phyloP scores from a whole-genome alignment of 495 filamentous ascomycete genomes.

The Hyaloscypha variabilis region DNA sequence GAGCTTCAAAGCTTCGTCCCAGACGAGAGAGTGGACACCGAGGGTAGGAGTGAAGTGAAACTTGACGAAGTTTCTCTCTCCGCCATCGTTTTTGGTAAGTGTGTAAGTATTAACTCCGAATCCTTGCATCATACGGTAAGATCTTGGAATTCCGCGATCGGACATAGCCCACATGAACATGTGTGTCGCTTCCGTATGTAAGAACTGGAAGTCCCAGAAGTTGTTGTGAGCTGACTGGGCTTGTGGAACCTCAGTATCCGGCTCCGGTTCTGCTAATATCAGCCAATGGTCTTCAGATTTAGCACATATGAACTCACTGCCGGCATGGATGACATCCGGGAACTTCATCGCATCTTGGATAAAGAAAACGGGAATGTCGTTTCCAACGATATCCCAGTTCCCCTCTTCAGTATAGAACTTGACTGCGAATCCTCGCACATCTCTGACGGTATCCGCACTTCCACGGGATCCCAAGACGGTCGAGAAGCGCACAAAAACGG shows the following conservation, averaged over 20 bases:
- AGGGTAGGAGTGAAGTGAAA: conserved; percentile 78
- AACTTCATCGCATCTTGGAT: conserved; percentile 76
- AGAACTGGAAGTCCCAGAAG: conserved; percentile 63
- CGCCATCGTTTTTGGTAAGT: conserved; percentile 65
- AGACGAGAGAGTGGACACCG: conserved; percentile 82
- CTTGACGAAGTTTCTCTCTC: conserved; percentile 78
- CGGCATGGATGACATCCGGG: conserved; percentile 76
- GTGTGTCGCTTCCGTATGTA: conserved; percentile 77
- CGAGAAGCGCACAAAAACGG: conserved; percentile 80
- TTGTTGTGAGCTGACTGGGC: conserved; percentile 67
- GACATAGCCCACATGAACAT: conserved; percentile 86
- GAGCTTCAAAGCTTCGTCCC: conserved; percentile 87
- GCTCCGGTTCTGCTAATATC: conserved; percentile 62
- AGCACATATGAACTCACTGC: conserved; percentile 41
- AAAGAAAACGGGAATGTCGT: conserved; percentile 70
- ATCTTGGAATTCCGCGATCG: conserved; percentile 79
- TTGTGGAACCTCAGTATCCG: conserved; percentile 70
- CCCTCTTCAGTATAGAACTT: conserved; percentile 73
- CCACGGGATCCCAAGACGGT: conserved; percentile 80
- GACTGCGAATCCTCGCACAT: conserved; percentile 80
- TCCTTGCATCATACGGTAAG: conserved; percentile 88
- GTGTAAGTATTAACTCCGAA: conserved; percentile 88
- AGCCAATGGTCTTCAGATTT: not conserved
- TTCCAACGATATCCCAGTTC: conserved; percentile 65
- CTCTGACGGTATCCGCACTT: conserved; percentile 78